Conservation (phyloP, 202 grass and related monocot species). For the Schoenoplectus tabernaemontani region DNA sequence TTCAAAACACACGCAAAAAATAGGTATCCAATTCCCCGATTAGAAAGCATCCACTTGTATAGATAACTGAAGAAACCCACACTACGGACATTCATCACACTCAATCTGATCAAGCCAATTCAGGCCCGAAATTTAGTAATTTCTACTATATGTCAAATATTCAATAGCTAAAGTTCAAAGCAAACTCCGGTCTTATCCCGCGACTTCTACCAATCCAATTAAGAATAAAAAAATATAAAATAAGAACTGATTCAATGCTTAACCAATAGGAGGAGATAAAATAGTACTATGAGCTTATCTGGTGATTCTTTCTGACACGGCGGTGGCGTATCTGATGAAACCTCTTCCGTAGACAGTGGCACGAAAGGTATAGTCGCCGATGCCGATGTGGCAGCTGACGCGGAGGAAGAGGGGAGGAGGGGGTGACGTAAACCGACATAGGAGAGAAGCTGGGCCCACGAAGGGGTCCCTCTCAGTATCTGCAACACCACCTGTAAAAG, state of each 20-base stretch:
- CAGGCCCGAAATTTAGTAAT: neutral
- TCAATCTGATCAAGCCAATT: neutral
- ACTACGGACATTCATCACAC: too few relatives aligned
- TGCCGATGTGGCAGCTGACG: constrained; percentile 21
- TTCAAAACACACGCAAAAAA: neutral
- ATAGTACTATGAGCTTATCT: constrained; percentile 68
- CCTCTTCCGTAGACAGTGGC: constrained; percentile 56
- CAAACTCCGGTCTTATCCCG: neutral
- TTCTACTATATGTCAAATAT: neutral
- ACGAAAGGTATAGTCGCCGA: constrained; percentile 53
- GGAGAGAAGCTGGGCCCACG: constrained; percentile 75
- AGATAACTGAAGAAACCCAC: neutral
- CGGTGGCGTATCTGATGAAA: constrained; percentile 29
- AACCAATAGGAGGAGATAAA: neutral
- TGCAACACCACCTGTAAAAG: constrained; percentile 70
- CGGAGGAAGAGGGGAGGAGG: constrained; percentile 49
- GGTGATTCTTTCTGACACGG: constrained; percentile 30
- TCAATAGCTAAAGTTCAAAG: constrained; percentile 3
- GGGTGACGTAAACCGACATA: constrained; percentile 81
- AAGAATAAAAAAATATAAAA: constrained; percentile 1
- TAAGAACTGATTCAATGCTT: constrained; percentile 16
- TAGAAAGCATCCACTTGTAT: neutral
- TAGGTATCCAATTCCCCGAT: neutral
- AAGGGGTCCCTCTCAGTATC: constrained; percentile 86
- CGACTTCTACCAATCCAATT: neutral